Evolutionary conservation across 2,329 filamentous ascomycete species (phyloP).

Genomic region (Graphiopsis chlorocephala): DNA sequence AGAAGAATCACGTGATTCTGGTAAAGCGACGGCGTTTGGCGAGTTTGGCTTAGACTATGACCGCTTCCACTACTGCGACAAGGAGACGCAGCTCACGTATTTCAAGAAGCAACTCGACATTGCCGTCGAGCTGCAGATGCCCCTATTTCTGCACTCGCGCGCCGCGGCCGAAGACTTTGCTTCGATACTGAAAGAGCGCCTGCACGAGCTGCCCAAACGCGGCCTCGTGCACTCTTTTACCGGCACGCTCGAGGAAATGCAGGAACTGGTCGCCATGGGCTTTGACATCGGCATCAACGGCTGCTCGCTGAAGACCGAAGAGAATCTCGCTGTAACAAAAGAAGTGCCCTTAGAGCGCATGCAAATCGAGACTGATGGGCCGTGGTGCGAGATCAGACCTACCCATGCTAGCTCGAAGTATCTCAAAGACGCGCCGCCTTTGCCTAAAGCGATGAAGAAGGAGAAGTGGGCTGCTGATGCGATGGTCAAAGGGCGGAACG

Average conservation of each 20-base stretch:
- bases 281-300: slow-evolving; percentile 95
- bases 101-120: slow-evolving; percentile 81
- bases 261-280: slow-evolving; percentile 72
- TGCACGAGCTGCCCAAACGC: slow-evolving; percentile 58
- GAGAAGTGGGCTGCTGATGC: slow-evolving; percentile 85
- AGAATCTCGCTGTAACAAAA: slow-evolving; percentile 82
- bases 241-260: slow-evolving; percentile 80
- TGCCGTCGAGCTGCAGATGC: slow-evolving; percentile 72
- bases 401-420: slow-evolving; percentile 82
- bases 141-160: slow-evolving; percentile 87
- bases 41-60: slow-evolving; percentile 98
- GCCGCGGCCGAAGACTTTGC: slow-evolving; percentile 87
- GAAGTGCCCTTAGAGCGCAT: slow-evolving; percentile 74
- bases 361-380: slow-evolving; percentile 95
- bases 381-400: slow-evolving; percentile 92
- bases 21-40: slow-evolving; percentile 76
- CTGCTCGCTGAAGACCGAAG: slow-evolving; percentile 89
- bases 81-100: slow-evolving; percentile 75
- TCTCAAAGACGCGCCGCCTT: slow-evolving; percentile 63
- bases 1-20: slow-evolving; percentile 53
- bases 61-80: slow-evolving; percentile 76
- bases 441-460: slow-evolving; percentile 88
- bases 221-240: slow-evolving; percentile 96
- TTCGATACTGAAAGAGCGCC: slow-evolving; percentile 57
- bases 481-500: slow-evolving; percentile 94